phyloP scores from a whole-genome alignment of 768 basidiomycete species.

The Hypsizygus marmoreus region DNA sequence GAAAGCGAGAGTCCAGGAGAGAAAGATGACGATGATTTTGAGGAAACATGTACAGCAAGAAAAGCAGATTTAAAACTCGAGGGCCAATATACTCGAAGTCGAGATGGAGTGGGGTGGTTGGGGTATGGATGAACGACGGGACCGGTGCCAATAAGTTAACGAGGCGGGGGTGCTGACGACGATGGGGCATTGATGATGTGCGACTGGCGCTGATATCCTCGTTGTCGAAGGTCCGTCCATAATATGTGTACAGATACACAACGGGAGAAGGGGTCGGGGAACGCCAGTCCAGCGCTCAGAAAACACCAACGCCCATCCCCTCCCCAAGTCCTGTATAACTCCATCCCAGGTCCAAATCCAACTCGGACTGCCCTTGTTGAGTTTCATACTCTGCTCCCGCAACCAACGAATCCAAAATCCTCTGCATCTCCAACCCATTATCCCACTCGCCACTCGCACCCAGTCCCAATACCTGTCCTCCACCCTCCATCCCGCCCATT shows the following conservation, averaged over 20 bases:
- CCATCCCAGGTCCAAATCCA: conserved; percentile 18
- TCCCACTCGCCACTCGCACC: conserved; percentile 12
- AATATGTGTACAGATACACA: too few relatives aligned
- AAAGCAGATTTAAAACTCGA: too few relatives aligned
- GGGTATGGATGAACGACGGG: background rate
- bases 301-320: conserved; percentile 15
- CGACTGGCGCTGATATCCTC: background rate
- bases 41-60: background rate
- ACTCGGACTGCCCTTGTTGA: conserved; percentile 7
- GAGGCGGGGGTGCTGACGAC: background rate
- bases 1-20: conserved; percentile 3
- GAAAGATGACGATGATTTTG: background rate
- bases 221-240: too few relatives aligned
- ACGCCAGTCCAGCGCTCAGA: conserved; percentile 4
- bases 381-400: conserved; percentile 5
- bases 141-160: background rate
- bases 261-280: background rate
- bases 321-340: background rate
- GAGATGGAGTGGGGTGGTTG: background rate
- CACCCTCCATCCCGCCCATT: conserved; percentile 1
- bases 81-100: too few relatives aligned
- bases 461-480: conserved; percentile 11
- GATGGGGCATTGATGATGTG: background rate
- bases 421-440: conserved; percentile 19
- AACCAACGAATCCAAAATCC: conserved; percentile 19